phyloP scores from a whole-genome alignment of 768 basidiomycete species.

The Lactarius indigo region DNA sequence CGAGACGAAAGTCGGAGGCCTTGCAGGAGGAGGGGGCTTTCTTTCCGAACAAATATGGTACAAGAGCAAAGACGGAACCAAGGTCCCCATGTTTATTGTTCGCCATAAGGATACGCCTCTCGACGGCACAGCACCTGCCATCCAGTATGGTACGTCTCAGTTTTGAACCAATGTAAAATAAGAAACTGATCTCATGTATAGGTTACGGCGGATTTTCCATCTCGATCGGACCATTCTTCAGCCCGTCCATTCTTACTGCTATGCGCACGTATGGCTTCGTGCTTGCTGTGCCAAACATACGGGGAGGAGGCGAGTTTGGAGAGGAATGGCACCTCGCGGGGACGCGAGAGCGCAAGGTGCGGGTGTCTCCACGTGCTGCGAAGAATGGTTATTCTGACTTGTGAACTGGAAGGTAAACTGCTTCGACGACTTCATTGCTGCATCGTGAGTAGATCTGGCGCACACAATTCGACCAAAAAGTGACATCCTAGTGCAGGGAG shows the following conservation, averaged over 20 bases:
- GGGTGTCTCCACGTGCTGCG: not conserved
- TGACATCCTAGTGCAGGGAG: slow-evolving; percentile 40
- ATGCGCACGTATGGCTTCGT: slow-evolving; percentile 67
- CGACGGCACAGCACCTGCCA: slow-evolving; percentile 71
- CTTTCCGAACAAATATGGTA: slow-evolving; percentile 76
- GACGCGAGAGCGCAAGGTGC: slow-evolving; percentile 64
- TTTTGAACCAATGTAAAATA: not conserved
- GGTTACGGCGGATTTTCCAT: slow-evolving; percentile 83
- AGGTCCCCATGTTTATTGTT: slow-evolving; percentile 83
- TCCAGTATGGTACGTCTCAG: slow-evolving; percentile 62
- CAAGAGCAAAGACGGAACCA: slow-evolving; percentile 72
- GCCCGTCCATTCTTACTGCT: slow-evolving; percentile 66
- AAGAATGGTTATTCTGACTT: too few species aligned
- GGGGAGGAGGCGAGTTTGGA: slow-evolving; percentile 72
- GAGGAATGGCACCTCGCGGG: slow-evolving; percentile 83
- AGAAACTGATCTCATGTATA: slow-evolving; percentile 26
- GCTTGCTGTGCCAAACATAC: slow-evolving; percentile 49
- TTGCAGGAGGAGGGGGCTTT: slow-evolving; percentile 62
- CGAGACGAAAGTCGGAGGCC: slow-evolving; percentile 53
- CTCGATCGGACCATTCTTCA: slow-evolving; percentile 71
- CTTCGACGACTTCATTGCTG: slow-evolving; percentile 81
- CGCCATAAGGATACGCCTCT: slow-evolving; percentile 64
- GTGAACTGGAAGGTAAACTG: slow-evolving; percentile 51
- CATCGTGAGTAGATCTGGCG: slow-evolving; percentile 49
- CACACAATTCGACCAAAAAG: not conserved